phyloP scores from a whole-genome alignment of 202 grass and related monocot species.

The Panicum virgatum region DNA sequence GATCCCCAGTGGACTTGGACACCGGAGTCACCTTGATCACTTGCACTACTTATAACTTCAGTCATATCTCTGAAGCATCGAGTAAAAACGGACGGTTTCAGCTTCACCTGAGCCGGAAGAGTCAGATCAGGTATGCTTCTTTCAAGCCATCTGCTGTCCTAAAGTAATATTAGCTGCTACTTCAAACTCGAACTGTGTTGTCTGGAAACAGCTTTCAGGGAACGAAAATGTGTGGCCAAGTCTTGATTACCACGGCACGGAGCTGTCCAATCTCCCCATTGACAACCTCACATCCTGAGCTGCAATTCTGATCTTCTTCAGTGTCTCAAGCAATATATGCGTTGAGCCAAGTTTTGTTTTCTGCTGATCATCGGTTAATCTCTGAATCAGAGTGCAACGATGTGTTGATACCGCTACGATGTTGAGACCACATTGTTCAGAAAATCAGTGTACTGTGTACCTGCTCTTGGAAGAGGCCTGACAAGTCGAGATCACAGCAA shows the following conservation, averaged over 20 bases:
- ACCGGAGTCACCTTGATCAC: constrained; percentile 69
- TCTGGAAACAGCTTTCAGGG: not conserved
- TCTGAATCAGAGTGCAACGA: not conserved
- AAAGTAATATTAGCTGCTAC: constrained; percentile 28
- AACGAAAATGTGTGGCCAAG: not conserved
- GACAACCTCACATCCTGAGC: constrained; percentile 47
- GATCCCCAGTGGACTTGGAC: constrained; percentile 67
- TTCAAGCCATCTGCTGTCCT: constrained; percentile 42
- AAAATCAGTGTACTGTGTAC: constrained; percentile 38
- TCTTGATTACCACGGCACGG: constrained; percentile 38
- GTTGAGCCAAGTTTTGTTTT: constrained; percentile 66
- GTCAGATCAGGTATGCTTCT: constrained; percentile 53
- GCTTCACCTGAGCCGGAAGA: constrained; percentile 58
- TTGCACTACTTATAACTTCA: constrained; percentile 37
- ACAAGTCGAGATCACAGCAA: constrained; percentile 68
- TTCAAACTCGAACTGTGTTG: not conserved
- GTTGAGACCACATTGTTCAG: not conserved
- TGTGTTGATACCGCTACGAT: not conserved
- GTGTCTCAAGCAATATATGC: constrained; percentile 58
- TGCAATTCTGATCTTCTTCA: constrained; percentile 59
- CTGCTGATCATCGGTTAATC: constrained; percentile 23
- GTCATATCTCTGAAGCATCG: not conserved
- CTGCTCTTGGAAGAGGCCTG: constrained; percentile 75
- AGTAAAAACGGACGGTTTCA: not conserved
- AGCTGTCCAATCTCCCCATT: constrained; percentile 46